Evolutionary conservation across 352 stramenopile species (phyloP), one percentile per base, ranked within the genome.

Genomic region (Thraustochytrium striatum): DNA sequence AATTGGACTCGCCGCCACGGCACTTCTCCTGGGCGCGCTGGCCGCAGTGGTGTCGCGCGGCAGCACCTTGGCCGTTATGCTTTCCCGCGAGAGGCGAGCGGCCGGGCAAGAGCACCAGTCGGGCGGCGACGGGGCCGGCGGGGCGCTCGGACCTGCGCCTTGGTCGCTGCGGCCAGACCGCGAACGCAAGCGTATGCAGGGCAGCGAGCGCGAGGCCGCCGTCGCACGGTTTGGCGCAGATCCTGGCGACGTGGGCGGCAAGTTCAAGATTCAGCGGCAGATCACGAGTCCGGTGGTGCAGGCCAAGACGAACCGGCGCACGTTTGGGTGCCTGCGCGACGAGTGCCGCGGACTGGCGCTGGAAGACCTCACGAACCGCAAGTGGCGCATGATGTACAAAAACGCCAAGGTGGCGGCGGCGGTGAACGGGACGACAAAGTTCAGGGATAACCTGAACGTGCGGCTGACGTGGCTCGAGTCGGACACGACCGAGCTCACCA

Each of bases 341-440:
- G 65, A 75, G 65, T 75, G 65, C 41, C 44, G 65, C 44, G 65
- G 65, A 5, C 65, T 75, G 11, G 65, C 65, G 43, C 65, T 75
- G 7, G 65, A 75, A 32, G 65, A 75, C 36, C 32, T 75, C 1
- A 75, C 65, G 43, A 75, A 75, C 41, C 65, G 65, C 43, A 75
- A 68, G 32, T 75, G 65, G 65, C 65, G 61, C 11, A 75, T 75
- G 65, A 75, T 75, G 65, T 75, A 75, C 65, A 75, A 75, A 43
- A 75, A 75, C 36, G 65, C 65, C 65, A 75, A 75, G 65, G 30
- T 72, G 21, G 7, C 33, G 7, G 39, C 19, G 8, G 19, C 65
- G 21, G 52, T 5, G 21, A 75, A 75, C 30, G 43, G 19, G 3
- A 75, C 65, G 11, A n/a, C n/a, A n/a, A 21, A 35, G 9, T 75